Base-by-base conservation (phyloP, 2,329 filamentous ascomycete genomes). In the Aspergillus texensis region DNA sequence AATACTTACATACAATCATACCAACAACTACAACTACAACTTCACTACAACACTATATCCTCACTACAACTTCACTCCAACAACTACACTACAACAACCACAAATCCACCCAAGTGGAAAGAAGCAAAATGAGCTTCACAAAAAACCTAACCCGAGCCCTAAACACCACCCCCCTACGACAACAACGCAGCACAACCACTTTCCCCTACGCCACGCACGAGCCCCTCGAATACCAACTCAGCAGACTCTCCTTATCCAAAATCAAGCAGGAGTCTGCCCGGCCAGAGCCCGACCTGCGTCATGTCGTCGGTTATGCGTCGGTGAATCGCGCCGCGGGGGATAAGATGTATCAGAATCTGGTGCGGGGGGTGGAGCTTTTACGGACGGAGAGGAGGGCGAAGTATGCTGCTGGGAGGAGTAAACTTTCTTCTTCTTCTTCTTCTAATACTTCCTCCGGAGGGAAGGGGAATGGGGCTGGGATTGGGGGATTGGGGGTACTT, bases 281-380 rank as follows among this genome's bases (percentile, higher is more conserved):
- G 2, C 52, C 52, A 19, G 52, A 55, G 32, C 52, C 52, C 0
- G 52, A 55, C 21, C 52, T 55, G 32, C 52, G 52, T 8, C 52
- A 55, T 26, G 52, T 55, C 2, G 52, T 55, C 11, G 52, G 52
- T n/a, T 55, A 39, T 24, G 52, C 52, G n/a, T 55, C 52, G 4
- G 52, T 55, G n/a, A 55, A 55, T 19, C 52, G 52, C 14, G 52
- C 34, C 1, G 52, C 26, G 32, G 52, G 52, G 16, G 52, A 55
- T 39, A 55, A 36, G 52, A 55, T 55, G 52, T 55, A 55, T 19
- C 52, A 55, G 52, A 39, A 55, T n/a, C 16, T 55, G 32, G 52
- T 55, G 32, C 52, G 52, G 32, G 24, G 52, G 2, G 52, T 55
- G 32, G 52, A 55, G 21, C 21, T 39, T 4, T 16, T 55, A 21